Evolutionary conservation across 2,329 filamentous ascomycete species (phyloP).

Genomic region (Leptographium lundbergii): DNA sequence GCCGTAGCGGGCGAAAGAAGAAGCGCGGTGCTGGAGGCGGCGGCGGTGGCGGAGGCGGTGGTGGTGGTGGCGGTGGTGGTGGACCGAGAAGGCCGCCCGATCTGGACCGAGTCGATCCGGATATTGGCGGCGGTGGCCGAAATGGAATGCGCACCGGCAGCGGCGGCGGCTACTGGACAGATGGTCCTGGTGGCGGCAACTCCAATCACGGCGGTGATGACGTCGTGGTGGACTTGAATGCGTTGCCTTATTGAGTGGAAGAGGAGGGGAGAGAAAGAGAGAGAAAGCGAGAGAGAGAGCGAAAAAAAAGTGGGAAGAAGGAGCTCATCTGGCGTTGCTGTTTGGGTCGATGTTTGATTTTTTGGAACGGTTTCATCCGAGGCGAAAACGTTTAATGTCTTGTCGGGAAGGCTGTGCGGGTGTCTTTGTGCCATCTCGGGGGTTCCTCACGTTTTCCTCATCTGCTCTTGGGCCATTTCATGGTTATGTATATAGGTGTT

Average conservation of each 20-base stretch:
- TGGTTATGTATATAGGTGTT: not conserved
- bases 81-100: slow-evolving; percentile 9
- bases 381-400: not conserved
- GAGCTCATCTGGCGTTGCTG: not conserved
- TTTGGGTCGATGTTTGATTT: not conserved
- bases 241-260: slow-evolving; percentile 8
- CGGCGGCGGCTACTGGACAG: slow-evolving; percentile 1
- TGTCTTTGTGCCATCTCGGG: not conserved
- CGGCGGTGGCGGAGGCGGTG: slow-evolving; percentile 5
- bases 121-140: slow-evolving; percentile 10
- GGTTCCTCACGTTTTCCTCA: not conserved
- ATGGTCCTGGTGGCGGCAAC: not conserved
- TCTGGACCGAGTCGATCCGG: slow-evolving; percentile 12
- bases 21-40: slow-evolving; percentile 10
- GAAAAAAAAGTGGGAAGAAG: too few relatives aligned
- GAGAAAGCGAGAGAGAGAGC: too few relatives aligned
- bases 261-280: too few relatives aligned
- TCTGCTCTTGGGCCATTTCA: not conserved
- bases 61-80: not conserved
- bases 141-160: slow-evolving; percentile 4
- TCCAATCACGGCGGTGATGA: slow-evolving; percentile 5
- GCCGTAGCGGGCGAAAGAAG: slow-evolving; percentile 9
- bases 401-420: not conserved
- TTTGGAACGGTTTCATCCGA: not conserved
- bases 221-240: slow-evolving; percentile 12